Evolutionary conservation across 2,329 filamentous ascomycete genomes (phyloP), one percentile per base, ranked within the genome.

Genomic region (Cladobotryum mycophilum): DNA sequence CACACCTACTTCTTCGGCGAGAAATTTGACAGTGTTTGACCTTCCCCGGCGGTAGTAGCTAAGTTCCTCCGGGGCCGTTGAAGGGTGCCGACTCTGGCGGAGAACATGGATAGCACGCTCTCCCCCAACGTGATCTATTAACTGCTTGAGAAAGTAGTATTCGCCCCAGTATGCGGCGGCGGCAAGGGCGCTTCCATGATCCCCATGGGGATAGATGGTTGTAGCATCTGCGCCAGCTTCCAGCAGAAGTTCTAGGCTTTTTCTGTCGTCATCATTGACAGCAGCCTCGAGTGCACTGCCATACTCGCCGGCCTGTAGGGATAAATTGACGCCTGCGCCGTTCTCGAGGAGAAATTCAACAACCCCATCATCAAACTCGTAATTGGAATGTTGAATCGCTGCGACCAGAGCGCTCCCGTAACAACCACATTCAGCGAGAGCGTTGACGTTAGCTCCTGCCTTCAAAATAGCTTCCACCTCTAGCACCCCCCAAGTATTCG

Each of bases 151-250:
- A 9, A 35, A 2, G 1, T 44, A 40, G 20, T 22, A 43, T 5
- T 11, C 4, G 1, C 45, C 49, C 11, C 7, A 11, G n/a, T 15
- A 47, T 12, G 49, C 49, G 15, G 41, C 50, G 11, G 50, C 47
- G 1, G 50, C 47, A 12, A 52, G 36, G 11, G 50, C 50, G 9
- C 50, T 52, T 18, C 50, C 50, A 30, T 49, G 14, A 0, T 8
- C 8, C 13, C 50, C 50, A 4, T 15, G 2, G 3, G 33, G 12
- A 3, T 41, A 18, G 15, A 33, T 4, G 25, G 7, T 36, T 2
- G 35, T 41, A 2, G 47, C 44, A 22, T 52, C 30, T 22, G 47
- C 50, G 18, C 50, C 47, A 17, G 41, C 30, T 15, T 42, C 9
- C 3, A 52, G 22, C n/a, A 52, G 13, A 20, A 49, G 7, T 17